Percentiles rank a stretch among this genome's conserved stretches.
phyloP scores from a whole-genome alignment of 352 stramenopile genomes.

The Aphanomyces cochlioides region DNA sequence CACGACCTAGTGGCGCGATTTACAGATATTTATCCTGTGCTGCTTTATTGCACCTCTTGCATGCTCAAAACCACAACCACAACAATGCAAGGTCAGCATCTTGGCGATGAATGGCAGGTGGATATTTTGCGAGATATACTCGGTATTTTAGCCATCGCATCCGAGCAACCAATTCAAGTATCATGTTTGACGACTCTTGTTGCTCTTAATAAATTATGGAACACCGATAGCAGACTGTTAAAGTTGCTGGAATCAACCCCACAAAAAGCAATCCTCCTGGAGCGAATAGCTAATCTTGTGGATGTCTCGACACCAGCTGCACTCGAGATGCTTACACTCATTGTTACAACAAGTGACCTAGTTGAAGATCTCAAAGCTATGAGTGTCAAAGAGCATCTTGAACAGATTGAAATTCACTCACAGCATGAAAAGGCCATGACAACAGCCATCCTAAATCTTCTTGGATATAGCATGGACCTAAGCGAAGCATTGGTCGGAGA shows the following conservation, averaged over 20 bases:
- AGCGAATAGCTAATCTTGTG: background rate
- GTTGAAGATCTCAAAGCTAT: constrained; percentile 56
- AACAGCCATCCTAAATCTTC: constrained; percentile 56
- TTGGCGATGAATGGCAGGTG: background rate
- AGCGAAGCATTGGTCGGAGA: constrained; percentile 56
- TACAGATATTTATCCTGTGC: constrained; percentile 9
- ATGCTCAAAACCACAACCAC: background rate
- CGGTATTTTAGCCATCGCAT: background rate
- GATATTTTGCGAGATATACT: constrained; percentile 8
- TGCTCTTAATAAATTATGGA: constrained; percentile 4
- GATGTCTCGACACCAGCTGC: constrained; percentile 19
- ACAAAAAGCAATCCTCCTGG: background rate
- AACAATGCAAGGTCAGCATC: background rate
- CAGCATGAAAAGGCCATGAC: constrained; percentile 51
- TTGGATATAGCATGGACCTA: constrained; percentile 66
- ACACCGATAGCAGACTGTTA: background rate
- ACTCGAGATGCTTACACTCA: constrained; percentile 50
- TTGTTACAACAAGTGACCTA: constrained; percentile 48
- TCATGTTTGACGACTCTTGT: constrained; percentile 11
- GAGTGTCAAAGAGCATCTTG: constrained; percentile 47
- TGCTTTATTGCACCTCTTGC: constrained; percentile 3
- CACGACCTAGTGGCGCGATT: background rate
- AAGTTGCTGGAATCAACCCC: background rate
- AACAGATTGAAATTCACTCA: constrained; percentile 54
- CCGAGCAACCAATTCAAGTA: constrained; percentile 5